Evolutionary conservation across 2,329 filamentous ascomycete genomes (phyloP).

Genomic region (Cladophialophora yegresii): DNA sequence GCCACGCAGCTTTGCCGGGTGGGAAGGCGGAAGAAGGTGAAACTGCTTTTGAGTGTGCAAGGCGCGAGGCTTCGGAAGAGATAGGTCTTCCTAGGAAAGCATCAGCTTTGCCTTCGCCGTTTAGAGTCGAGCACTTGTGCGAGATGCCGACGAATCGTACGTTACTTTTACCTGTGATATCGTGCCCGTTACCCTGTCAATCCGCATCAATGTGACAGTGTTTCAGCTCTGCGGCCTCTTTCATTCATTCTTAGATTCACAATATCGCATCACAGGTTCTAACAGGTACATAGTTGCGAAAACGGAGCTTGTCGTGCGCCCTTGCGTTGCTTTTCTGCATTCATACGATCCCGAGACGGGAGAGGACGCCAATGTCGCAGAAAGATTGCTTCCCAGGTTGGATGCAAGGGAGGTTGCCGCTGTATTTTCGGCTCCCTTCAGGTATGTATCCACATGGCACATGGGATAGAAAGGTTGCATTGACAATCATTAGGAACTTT

Average conservation of each 20-base stretch:
- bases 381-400: conserved; percentile 73
- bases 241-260: not conserved
- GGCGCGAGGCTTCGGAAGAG: conserved; percentile 88
- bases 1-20: conserved; percentile 83
- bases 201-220: not conserved
- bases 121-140: conserved; percentile 84
- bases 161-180: not conserved
- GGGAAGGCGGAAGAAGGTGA: conserved; percentile 63
- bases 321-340: conserved; percentile 77
- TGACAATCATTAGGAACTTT: conserved; percentile 62
- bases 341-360: conserved; percentile 54
- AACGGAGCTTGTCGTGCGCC: conserved; percentile 72
- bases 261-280: not conserved
- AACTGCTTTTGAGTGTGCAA: conserved; percentile 73
- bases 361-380: conserved; percentile 59
- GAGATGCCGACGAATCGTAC: conserved; percentile 71
- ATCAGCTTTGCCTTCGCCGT: conserved; percentile 71
- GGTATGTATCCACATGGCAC: not conserved
- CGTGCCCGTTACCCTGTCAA: not conserved
- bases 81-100: conserved; percentile 72
- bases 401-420: conserved; percentile 91
- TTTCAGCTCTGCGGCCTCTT: not conserved
- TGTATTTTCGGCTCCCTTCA: conserved; percentile 87
- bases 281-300: conserved; percentile 49
- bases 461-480: not conserved